Evolutionary conservation across 148 eudicot genomes (phyloP), one percentile per base, ranked within the genome.

Genomic region (Euryodendron excelsum): DNA sequence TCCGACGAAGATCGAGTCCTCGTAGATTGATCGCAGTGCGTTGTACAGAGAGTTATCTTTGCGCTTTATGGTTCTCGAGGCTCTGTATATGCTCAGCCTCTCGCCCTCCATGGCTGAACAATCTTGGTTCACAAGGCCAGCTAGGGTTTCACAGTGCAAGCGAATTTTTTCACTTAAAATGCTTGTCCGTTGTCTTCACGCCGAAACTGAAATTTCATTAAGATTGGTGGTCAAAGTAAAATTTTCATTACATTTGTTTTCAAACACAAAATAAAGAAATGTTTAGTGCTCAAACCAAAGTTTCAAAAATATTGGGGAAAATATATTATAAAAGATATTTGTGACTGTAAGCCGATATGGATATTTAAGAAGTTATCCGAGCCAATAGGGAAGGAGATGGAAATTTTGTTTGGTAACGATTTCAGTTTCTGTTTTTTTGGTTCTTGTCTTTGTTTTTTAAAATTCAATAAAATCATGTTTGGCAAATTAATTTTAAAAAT

Each of bases 1-100:
- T 10, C 84, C 87, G 17, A 96, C 93, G 80, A 96, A 96, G 9
- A 96, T 84, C 0, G 99, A 96, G 84, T 96, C 99, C 79, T 91
- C 83, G 80, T 93, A 89, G 72, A 96, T 91, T 9, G 99, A 96
- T 14, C 91, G 86, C 1, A 96, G 79, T 2, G 98, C 92, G 73
- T 93, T 96, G 87, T 96, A 96, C 0, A 96, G 59, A 3, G 84
- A 76, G 61, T 85, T 93, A 36, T 89, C 88, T 64, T 63, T 89
- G 61, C 84, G 86, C 69, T 93, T 96, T 58, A 96, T 96, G 2
- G 71, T 86, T 84, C 99, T 82, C 1, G 90, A 79, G 4, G 91
- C 91, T 86, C 77, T 93, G 92, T 96, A 93, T 84, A 96, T 96
- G 94, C 87, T 94, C 58, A 73, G 13, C 41, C 78, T 82, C 52